Base-by-base conservation (phyloP, 805 yeast genomes). In the Metschnikowia sp. region DNA sequence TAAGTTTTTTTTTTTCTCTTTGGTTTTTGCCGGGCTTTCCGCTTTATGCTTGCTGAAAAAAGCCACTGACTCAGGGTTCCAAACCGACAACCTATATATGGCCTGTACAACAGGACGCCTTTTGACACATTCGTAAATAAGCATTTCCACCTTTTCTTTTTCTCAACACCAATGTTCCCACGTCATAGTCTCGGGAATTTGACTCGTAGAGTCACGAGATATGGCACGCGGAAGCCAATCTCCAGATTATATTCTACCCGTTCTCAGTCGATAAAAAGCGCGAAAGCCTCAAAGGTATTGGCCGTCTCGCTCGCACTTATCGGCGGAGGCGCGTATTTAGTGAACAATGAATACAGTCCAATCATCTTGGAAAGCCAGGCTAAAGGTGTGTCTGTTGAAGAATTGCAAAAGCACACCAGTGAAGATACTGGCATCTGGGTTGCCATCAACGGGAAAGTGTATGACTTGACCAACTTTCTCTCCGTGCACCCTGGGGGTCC, bases 401-500 rank as follows among this genome's bases (percentile, higher is more conserved):
- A 54, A 29, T 44, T 54, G 30, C 45, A 41, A 33, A 40, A 41
- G 18, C 58, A 54, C 47, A 40, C 42, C 31, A 33, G 46, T 5
- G 28, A 30, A 8, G 46, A 52, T 1, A 32, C 37, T 2, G 54
- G 57, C 12, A 36, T 59, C 30, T 70, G 75, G 75, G 60, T 68
- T 6, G 65, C 58, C 2, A 61, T 70, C 40, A 54, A 67, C 31
- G 68, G 66, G 2, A 41, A 63, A 22, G 70, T 70, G 6, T 70
- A 62, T 50, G 74, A 69, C 50, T 50, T 70, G 39, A 63, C 72
- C 10, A 56, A 57, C n/a, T 76, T 75, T 49, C 44, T 74, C 3
- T 54, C 64, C 4, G 50, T 56, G 10, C 81, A 76, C 58, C 84
- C 84, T 1, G 84, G 84, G 19, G 84, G 84, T n/a, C 37, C 51